Base-by-base conservation (phyloP, 2,329 filamentous ascomycete genomes). In the Bipolaris zeicola region DNA sequence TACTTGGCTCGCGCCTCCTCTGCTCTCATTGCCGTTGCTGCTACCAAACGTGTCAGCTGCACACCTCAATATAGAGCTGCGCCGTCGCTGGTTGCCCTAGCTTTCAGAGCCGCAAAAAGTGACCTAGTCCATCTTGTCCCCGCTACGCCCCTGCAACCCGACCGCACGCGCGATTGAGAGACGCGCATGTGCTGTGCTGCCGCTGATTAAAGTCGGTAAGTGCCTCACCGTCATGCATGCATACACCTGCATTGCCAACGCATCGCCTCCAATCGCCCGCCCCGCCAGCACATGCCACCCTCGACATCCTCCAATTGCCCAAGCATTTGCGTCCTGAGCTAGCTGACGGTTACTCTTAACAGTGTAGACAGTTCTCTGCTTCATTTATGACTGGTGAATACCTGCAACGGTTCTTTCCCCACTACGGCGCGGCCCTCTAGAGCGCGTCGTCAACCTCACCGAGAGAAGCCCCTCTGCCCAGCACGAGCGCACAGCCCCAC, bases 221-320 rank as follows among this genome's bases (percentile, higher is more conserved):
- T 72, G 64, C 61, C 61, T 57, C 63, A 51, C 52, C 50, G 63
- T 62, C 70, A 61, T 76, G 75, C 76, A 76, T 76, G 75, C 76
- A 76, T 73, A 70, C 67, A 72, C 69, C 70, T 74, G 74, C 74
- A 77, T 70, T 76, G 76, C 73, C 76, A 78, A 60, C 76, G 70
- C 76, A 78, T 77, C 76, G 73, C 69, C 71, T 74, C 74, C 74
- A 76, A 77, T 76, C 69, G 71, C 61, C 70, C 69, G 62, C 68
- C 39, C 67, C 66, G 70, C 71, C 73, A 75, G 65, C 75, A 71
- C 72, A 74, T 74, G 69, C 68, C 69, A 60, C 62, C 65, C 64
- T 69, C 67, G 64, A 66, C 67, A 58, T 70, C 67, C 60, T 64
- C 73, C 72, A 76, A 76, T 76, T 76, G 72, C 72, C 65, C 68